Conservation (phyloP, 2,329 filamentous ascomycete genomes). For the Epichloe baconii region DNA sequence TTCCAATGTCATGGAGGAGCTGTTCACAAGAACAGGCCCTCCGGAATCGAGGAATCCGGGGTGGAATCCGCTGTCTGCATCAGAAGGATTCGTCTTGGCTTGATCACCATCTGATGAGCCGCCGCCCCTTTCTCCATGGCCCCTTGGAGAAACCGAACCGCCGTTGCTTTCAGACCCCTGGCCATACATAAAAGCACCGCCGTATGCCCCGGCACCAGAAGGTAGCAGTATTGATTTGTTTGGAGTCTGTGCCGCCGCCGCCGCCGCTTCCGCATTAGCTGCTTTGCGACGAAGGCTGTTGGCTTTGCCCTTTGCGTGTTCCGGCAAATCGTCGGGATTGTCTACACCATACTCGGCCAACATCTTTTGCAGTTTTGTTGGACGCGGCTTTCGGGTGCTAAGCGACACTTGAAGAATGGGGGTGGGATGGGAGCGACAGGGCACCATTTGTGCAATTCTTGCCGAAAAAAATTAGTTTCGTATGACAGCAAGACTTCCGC, state of each 20-base stretch:
- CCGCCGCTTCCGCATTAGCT: conserved; percentile 41
- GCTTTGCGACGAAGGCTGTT: conserved; percentile 62
- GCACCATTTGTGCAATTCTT: conserved; percentile 89
- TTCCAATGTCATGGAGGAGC: conserved; percentile 31
- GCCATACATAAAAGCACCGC: conserved; percentile 14
- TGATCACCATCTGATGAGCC: conserved; percentile 9
- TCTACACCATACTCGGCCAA: conserved; percentile 80
- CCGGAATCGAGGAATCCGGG: conserved; percentile 30
- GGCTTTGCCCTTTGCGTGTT: conserved; percentile 67
- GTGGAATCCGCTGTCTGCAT: conserved; percentile 27
- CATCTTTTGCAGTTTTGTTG: conserved; percentile 93
- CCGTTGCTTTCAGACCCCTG: conserved; percentile 6
- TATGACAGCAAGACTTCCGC: conserved; percentile 82
- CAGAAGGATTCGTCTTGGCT: conserved; percentile 25
- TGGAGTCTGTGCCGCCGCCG: conserved; percentile 16
- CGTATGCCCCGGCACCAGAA: conserved; percentile 11
- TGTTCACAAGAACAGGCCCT: conserved; percentile 28
- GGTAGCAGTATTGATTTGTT: conserved; percentile 11
- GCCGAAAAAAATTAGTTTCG: conserved; percentile 96
- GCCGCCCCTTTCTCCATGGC: neutral
- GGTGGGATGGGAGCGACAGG: conserved; percentile 79
- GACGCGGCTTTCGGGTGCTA: conserved; percentile 87
- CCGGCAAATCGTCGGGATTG: conserved; percentile 80
- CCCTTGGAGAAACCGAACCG: conserved; percentile 5
- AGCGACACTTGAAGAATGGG: conserved; percentile 77